Evolutionary conservation across 2,329 filamentous ascomycete species (phyloP).

Genomic region (Xylariomycetidae sp.): DNA sequence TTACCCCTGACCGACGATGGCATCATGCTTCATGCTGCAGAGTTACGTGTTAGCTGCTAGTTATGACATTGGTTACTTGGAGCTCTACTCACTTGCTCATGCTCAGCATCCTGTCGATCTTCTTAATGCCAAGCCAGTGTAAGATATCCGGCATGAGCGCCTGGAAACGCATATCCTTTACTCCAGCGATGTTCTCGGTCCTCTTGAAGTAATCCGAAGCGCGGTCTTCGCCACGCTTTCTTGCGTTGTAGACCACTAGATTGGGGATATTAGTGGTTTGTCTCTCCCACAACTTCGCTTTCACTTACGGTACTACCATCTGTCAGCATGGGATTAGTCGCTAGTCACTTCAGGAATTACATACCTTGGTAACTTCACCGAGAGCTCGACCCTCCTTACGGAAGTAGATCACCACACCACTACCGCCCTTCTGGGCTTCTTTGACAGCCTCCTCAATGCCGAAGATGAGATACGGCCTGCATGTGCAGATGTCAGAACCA

Average conservation of each 20-base stretch:
- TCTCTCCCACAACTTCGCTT: too few species aligned
- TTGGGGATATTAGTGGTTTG: conserved; percentile 6
- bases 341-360: conserved; percentile 23
- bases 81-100: conserved; percentile 78
- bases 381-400: conserved; percentile 93
- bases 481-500: conserved; percentile 96
- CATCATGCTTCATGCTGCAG: conserved; percentile 81
- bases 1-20: conserved; percentile 76
- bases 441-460: conserved; percentile 97
- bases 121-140: conserved; percentile 96
- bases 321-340: conserved; percentile 30
- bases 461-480: conserved; percentile 90
- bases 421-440: conserved; percentile 89
- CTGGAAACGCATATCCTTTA: conserved; percentile 97
- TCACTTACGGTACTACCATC: conserved; percentile 42
- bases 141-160: conserved; percentile 96
- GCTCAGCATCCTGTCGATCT: conserved; percentile 97
- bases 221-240: conserved; percentile 72
- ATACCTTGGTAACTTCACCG: conserved; percentile 92
- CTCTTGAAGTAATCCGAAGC: conserved; percentile 94
- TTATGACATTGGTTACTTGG: conserved; percentile 9
- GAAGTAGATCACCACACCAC: conserved; percentile 97
- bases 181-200: conserved; percentile 97
- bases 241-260: conserved; percentile 73
- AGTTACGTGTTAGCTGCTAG: conserved; percentile 22